A percentile compares a stretch with the other conserved stretches of the same genome.
Evolutionary conservation across 106 monocot genomes (phyloP).

Genomic region (Dendrobium huoshanense): DNA sequence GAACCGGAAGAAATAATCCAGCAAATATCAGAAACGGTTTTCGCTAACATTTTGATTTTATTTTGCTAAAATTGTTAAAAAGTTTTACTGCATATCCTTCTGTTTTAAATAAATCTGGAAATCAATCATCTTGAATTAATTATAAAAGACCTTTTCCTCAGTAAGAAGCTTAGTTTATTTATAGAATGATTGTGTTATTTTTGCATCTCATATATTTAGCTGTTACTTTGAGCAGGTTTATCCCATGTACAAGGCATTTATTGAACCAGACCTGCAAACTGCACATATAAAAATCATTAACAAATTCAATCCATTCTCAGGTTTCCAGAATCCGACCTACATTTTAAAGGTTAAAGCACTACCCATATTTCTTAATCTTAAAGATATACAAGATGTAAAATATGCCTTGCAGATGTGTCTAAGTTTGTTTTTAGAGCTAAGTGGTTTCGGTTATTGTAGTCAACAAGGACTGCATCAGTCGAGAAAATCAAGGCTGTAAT

Average conservation of each 20-base stretch:
- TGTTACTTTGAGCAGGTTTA: slow-evolving; percentile 54
- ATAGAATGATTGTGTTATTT: not conserved
- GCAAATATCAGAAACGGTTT: slow-evolving; percentile 93
- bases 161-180: not conserved
- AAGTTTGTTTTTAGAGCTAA: slow-evolving; percentile 15
- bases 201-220: not conserved
- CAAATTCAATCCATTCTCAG: slow-evolving; percentile 97
- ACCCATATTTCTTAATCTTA: not conserved
- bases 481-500: slow-evolving; percentile 81
- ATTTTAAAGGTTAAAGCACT: slow-evolving; percentile 74
- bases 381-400: not conserved
- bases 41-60: not conserved
- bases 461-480: slow-evolving; percentile 39
- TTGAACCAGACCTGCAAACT: slow-evolving; percentile 92
- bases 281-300: slow-evolving; percentile 96
- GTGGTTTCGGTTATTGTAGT: slow-evolving; percentile 53
- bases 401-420: slow-evolving; percentile 3
- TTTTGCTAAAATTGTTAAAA: not conserved
- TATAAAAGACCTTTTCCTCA: not conserved
- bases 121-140: not conserved
- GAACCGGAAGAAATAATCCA: slow-evolving; percentile 99
- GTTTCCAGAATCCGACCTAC: slow-evolving; percentile 97
- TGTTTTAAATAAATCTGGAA: not conserved
- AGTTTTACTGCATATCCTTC: not conserved
- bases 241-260: slow-evolving; percentile 99